Evolutionary conservation across 176 grass and related monocot genomes (phyloP).

Genomic region (Themeda triandra): DNA sequence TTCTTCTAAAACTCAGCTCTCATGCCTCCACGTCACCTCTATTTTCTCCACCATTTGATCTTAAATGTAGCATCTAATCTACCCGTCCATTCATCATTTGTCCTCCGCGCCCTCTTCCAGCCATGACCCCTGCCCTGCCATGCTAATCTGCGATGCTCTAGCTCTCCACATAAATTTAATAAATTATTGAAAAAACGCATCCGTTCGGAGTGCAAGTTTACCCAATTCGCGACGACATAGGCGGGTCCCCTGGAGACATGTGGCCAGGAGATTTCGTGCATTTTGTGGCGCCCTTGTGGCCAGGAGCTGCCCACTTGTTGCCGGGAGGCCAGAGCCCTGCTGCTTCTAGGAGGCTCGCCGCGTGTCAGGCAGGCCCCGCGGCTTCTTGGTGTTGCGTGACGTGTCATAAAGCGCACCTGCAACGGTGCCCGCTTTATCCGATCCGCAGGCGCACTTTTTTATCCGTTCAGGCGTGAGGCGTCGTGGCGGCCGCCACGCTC

Average conservation of each 20-base stretch:
- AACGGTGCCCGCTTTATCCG: background rate
- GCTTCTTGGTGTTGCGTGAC: background rate
- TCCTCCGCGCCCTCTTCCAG: no score
- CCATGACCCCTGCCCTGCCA: no score
- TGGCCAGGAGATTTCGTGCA: conserved; percentile 32
- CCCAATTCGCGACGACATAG: background rate
- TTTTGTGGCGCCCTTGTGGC: conserved; percentile 42
- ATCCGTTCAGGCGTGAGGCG: background rate
- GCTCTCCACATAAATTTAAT: no score
- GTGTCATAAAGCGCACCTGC: conserved; percentile 28
- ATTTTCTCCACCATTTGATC: no score
- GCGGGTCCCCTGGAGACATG: background rate
- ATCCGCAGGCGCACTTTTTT: conserved; percentile 18
- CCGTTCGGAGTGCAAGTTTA: background rate
- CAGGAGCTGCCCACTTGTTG: background rate
- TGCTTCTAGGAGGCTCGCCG: conserved; percentile 22
- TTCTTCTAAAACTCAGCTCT: no score
- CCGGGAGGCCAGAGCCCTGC: background rate
- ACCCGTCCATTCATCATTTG: no score
- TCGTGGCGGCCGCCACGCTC: background rate
- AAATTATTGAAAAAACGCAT: no score
- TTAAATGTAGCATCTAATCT: no score
- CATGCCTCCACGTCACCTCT: no score
- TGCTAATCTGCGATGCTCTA: no score
- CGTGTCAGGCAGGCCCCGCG: background rate